phyloP scores from a whole-genome alignment of 1,139 yeast genomes.

The Suhomyces yuchorum region DNA sequence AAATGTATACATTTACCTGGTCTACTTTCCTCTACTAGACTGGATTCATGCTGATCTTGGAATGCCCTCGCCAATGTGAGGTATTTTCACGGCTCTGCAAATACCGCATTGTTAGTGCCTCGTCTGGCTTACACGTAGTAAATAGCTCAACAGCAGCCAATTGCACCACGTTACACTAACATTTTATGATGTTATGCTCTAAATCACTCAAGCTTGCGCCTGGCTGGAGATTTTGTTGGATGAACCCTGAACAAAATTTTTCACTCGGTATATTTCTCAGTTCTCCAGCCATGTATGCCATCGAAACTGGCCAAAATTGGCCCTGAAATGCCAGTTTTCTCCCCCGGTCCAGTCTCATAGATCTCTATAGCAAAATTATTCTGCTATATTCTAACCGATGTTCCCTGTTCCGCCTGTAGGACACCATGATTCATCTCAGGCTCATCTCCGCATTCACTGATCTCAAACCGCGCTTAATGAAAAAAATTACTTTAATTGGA shows the following conservation, averaged over 20 bases:
- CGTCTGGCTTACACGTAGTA: neutral
- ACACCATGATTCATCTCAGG: neutral
- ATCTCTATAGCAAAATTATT: too few relatives aligned
- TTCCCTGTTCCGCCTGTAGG: too few relatives aligned
- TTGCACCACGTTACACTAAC: too few relatives aligned
- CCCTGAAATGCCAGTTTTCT: too few relatives aligned
- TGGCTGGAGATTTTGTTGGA: neutral
- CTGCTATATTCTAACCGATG: too few relatives aligned
- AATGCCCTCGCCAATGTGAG: conserved; percentile 9
- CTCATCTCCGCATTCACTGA: conserved; percentile 24
- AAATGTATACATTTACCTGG: conserved; percentile 21
- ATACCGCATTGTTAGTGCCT: conserved; percentile 1
- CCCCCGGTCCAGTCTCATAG: too few relatives aligned
- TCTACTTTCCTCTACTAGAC: conserved; percentile 32
- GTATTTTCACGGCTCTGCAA: neutral
- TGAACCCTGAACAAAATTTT: neutral
- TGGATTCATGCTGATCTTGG: conserved; percentile 37
- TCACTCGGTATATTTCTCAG: neutral
- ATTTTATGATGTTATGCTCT: neutral
- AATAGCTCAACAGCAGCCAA: neutral
- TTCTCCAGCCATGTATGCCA: too few relatives aligned
- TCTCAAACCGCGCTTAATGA: conserved; percentile 46
- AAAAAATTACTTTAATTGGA: conserved; percentile 37
- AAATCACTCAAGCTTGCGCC: too few relatives aligned
- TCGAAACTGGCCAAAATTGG: too few relatives aligned